Conservation (phyloP, 1,139 yeast species). For the Sugiyamaella novakii region DNA sequence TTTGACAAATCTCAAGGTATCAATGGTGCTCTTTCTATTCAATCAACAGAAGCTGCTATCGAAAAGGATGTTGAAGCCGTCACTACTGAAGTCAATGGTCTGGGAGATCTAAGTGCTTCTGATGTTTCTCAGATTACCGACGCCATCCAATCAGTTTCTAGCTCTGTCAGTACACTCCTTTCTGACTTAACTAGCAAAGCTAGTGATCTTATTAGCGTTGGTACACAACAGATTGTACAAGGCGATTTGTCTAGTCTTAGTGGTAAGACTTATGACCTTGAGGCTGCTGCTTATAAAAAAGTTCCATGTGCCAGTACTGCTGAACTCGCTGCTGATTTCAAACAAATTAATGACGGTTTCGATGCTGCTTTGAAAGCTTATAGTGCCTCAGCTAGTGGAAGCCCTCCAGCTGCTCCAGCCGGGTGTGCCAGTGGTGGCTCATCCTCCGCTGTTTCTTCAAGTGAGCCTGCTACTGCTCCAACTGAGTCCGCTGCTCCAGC, state of each 20-base stretch:
- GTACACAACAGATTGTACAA: conserved; percentile 29
- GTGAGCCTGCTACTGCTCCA: conserved; percentile 12
- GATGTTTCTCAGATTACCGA: conserved; percentile 17
- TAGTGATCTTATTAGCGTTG: conserved; percentile 28
- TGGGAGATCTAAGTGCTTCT: conserved; percentile 17
- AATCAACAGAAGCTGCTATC: conserved; percentile 16
- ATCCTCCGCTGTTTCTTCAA: conserved; percentile 16
- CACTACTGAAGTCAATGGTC: conserved; percentile 18
- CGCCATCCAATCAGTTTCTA: conserved; percentile 20
- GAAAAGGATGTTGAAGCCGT: conserved; percentile 21
- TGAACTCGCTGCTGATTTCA: conserved; percentile 11
- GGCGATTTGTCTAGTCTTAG: conserved; percentile 25
- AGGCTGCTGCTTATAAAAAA: conserved; percentile 23
- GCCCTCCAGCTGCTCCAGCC: conserved; percentile 19
- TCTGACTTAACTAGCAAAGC: conserved; percentile 29
- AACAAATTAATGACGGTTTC: conserved; percentile 20
- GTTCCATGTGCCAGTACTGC: conserved; percentile 19
- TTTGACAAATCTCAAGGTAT: conserved; percentile 28
- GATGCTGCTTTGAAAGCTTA: conserved; percentile 21
- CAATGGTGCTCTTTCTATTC: conserved; percentile 31
- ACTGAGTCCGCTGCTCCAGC: conserved; percentile 13
- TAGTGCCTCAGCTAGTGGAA: conserved; percentile 9
- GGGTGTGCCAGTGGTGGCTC: conserved; percentile 14
- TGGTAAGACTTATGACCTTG: conserved; percentile 23
- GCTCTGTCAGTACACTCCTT: conserved; percentile 25